Conservation (phyloP, 139 green algal genomes). For the Mychonastes homosphaera region DNA sequence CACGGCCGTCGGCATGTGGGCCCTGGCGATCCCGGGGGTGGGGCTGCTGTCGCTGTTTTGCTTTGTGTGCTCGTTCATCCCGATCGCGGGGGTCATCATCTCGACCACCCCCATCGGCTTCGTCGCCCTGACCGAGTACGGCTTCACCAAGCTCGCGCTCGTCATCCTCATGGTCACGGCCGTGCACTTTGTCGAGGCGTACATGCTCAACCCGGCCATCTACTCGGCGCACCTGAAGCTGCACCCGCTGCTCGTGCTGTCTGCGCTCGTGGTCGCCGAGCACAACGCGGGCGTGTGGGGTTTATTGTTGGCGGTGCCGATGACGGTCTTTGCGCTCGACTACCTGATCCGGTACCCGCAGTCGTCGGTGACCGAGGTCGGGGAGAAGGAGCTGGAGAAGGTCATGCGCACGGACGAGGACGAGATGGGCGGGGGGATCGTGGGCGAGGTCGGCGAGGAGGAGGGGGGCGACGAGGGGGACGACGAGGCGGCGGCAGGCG, state of each 20-base stretch:
- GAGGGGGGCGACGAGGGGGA: no score
- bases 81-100: constrained; percentile 83
- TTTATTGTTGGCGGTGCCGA: constrained; percentile 81
- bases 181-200: constrained; percentile 75
- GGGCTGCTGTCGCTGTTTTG: constrained; percentile 83
- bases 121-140: constrained; percentile 63
- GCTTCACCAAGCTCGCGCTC: constrained; percentile 83
- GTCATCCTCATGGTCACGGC: constrained; percentile 71
- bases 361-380: constrained; percentile 48
- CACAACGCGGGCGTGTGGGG: constrained; percentile 87
- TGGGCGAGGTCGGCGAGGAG: no score
- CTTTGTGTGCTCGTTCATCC: constrained; percentile 75
- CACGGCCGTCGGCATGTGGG: constrained; percentile 75
- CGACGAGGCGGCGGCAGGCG: no score
- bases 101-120: constrained; percentile 80
- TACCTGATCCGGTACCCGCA: constrained; percentile 68
- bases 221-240: constrained; percentile 88
- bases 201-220: constrained; percentile 69
- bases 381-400: constrained; percentile 46
- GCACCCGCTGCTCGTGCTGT: constrained; percentile 79
- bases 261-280: constrained; percentile 57
- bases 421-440: no score
- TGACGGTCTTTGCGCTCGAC: constrained; percentile 84
- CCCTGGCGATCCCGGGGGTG: constrained; percentile 69
- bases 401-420: no score